Evolutionary conservation across 805 yeast genomes (phyloP), one percentile per base, ranked within the genome.

Genomic region (Candida suzukii): DNA sequence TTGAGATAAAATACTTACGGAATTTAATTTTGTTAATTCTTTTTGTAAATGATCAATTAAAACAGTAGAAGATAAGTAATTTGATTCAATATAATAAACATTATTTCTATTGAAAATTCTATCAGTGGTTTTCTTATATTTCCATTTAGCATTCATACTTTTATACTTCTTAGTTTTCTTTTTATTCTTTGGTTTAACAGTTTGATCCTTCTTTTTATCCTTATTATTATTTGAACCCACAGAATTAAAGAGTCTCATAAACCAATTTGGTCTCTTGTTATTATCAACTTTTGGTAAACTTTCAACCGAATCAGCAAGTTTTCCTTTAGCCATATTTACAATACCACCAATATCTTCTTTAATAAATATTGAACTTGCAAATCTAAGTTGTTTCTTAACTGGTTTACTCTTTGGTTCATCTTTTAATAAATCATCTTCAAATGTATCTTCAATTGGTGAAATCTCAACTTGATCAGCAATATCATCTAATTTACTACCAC

Each of bases 221-320:
- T 5, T 21, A 7, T 13, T 12, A 4, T n/a, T 35, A 5, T 13
- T 12, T 7, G 18, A 5, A 4, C 13, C 25, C 19, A 35, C 11
- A 14, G 39, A 24, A n/a, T n/a, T 40, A 12, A 51, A 45, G 10
- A 54, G 26, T 31, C 54, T 44, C 20, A 39, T 44, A 14, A 54
- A 45, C 58, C 58, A 54, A 26, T 44, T 53, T 5, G 56, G 52
- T 38, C 47, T 44, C 24, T 44, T 32, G 3, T 26, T 21, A 16
- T 22, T 29, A 20, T 9, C 27, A n/a, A 12, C 17, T 5, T 21
- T n/a, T n/a, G n/a, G n/a, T n/a, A n/a, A n/a, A n/a, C n/a, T n/a
- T 3, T 18, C 31, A 12, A 14, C 32, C n/a, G n/a, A n/a, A 19
- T 17, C 25, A 12, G 7, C 17, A 13, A 3, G 12, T 4, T 9